A percentile compares a stretch with the other conserved stretches of the same genome.
phyloP scores from a whole-genome alignment of 306 rosid species.

The Cucurbita moschata region DNA sequence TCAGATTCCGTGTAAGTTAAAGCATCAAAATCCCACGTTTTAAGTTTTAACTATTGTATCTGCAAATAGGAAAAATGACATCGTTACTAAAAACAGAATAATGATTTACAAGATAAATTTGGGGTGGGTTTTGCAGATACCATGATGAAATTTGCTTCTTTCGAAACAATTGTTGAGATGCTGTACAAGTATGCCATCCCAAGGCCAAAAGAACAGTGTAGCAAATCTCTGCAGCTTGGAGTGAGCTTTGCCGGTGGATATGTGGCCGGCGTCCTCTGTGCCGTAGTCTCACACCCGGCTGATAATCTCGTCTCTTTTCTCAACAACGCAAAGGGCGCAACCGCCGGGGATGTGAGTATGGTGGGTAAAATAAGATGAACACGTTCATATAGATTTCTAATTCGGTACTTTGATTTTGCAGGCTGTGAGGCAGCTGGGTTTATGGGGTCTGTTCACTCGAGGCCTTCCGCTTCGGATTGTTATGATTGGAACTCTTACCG shows the following conservation, averaged over 20 bases:
- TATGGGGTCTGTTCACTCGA: constrained; percentile 68
- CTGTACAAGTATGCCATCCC: constrained; percentile 70
- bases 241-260: constrained; percentile 93
- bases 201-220: constrained; percentile 64
- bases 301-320: constrained; percentile 89
- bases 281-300: constrained; percentile 90
- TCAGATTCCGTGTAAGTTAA: constrained; percentile 70
- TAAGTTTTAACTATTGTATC: neutral
- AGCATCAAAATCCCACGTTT: neutral
- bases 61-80: neutral
- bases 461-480: constrained; percentile 97
- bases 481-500: constrained; percentile 93
- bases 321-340: constrained; percentile 91
- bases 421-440: constrained; percentile 83
- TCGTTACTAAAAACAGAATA: neutral
- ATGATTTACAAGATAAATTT: neutral
- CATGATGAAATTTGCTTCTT: constrained; percentile 91
- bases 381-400: neutral
- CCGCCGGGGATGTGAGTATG: constrained; percentile 80
- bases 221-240: constrained; percentile 74
- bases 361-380: neutral
- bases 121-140: constrained; percentile 40
- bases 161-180: constrained; percentile 72
- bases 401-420: constrained; percentile 13
- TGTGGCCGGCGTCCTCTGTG: constrained; percentile 79